These are phyloP conservation scores for Crucihimalaya himalaica DNA, from an alignment of 345 rosid genomes.

Conservation along the genomic window DNA sequence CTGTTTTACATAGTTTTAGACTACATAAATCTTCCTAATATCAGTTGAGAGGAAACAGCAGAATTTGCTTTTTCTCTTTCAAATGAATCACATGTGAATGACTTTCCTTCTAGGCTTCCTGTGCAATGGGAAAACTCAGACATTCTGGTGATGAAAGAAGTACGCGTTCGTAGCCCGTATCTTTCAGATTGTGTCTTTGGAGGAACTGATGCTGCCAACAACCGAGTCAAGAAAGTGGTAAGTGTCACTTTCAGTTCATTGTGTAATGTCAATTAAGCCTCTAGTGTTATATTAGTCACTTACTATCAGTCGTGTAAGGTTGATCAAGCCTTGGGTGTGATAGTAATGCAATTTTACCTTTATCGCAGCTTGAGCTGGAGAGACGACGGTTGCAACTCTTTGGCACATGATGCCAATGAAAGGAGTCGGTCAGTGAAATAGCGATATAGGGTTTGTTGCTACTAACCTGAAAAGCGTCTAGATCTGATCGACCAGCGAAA, in stretches of 20 bases:
- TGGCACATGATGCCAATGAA: constrained; percentile 31
- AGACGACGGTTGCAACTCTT: constrained; percentile 41
- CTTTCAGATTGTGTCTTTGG: constrained; percentile 82
- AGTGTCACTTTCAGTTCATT: constrained; percentile 27
- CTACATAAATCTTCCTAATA: neutral
- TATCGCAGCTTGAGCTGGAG: constrained; percentile 39
- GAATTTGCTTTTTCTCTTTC: constrained; percentile 1
- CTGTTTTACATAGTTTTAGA: neutral
- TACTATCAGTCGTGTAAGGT: neutral
- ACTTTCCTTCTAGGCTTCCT: constrained; percentile 66
- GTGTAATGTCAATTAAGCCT: neutral
- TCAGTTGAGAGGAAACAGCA: neutral
- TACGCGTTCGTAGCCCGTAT: constrained; percentile 89
- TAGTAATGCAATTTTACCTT: constrained; percentile 9
- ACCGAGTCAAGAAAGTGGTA: constrained; percentile 98
- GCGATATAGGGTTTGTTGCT: constrained; percentile 25
- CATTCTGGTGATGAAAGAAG: constrained; percentile 92
- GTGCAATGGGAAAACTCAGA: constrained; percentile 94
- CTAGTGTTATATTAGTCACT: neutral
- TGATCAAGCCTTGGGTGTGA: constrained; percentile 12
- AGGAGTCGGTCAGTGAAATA: constrained; percentile 32
- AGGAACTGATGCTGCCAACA: constrained; percentile 95
- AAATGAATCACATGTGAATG: neutral
- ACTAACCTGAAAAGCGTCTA: constrained; percentile 15
- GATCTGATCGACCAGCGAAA: constrained; percentile 30